These are phyloP conservation scores for Pigoraptor vietnamica DNA, from an alignment of 78 protist species.

Conservation along the genomic window DNA sequence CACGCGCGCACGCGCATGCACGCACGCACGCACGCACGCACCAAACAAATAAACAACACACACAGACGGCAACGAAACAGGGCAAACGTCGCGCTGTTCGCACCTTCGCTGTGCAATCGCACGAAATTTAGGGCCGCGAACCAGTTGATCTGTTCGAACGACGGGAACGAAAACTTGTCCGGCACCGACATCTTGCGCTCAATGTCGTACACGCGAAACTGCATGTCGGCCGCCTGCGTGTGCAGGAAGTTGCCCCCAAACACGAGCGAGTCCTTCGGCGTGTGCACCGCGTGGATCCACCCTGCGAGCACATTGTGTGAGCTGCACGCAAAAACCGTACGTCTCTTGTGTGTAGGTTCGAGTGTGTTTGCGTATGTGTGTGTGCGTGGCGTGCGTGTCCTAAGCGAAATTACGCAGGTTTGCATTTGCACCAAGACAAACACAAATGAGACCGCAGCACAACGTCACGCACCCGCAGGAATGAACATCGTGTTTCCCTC, in stretches of 20 bases:
- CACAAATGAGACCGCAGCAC: neutral
- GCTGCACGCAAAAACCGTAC: neutral
- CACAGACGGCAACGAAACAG: neutral
- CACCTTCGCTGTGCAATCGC: neutral
- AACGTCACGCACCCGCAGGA: neutral
- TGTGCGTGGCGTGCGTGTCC: neutral
- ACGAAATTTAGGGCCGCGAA: neutral
- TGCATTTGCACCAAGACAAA: neutral
- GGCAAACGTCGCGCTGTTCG: neutral
- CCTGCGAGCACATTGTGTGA: neutral
- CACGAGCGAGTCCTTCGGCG: constrained; percentile 33
- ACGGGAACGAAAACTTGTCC: neutral
- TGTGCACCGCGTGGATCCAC: constrained; percentile 39
- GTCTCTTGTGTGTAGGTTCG: neutral
- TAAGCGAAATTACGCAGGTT: neutral
- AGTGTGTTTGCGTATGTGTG: neutral
- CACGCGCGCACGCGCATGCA: too few relatives aligned
- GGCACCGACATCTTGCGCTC: neutral
- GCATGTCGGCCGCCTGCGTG: neutral
- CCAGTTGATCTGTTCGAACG: neutral
- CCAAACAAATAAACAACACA: neutral
- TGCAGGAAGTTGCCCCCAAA: constrained; percentile 47
- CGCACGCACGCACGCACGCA: neutral
- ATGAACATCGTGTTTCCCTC: neutral
- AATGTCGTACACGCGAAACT: neutral